phyloP scores from a whole-genome alignment of 345 rosid genomes.

The Microcos paniculata region DNA sequence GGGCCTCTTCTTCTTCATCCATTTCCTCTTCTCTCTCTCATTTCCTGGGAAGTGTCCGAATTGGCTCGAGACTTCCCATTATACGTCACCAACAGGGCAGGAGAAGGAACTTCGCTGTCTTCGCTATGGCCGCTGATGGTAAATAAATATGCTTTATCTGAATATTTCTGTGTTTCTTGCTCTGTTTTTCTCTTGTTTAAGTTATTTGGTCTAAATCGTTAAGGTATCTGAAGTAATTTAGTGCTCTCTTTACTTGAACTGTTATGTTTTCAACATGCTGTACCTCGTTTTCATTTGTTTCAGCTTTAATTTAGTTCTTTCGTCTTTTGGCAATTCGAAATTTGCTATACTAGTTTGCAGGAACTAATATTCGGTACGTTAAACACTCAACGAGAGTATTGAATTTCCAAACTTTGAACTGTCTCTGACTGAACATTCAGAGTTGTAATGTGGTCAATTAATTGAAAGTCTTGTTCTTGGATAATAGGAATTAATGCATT shows the following conservation, averaged over 20 bases:
- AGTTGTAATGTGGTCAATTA: not conserved
- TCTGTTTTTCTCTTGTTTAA: not conserved
- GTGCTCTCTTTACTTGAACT: too few species aligned
- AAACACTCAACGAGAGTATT: not conserved
- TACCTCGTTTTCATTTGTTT: not conserved
- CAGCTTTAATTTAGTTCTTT: not conserved
- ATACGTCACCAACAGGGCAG: constrained; percentile 21
- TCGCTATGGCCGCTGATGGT: constrained; percentile 77
- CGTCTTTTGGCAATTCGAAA: not conserved
- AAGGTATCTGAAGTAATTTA: not conserved
- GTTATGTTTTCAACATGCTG: not conserved
- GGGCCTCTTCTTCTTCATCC: constrained; percentile 44
- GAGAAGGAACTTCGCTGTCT: constrained; percentile 66
- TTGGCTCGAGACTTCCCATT: constrained; percentile 32
- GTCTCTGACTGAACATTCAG: not conserved
- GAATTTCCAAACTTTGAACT: not conserved
- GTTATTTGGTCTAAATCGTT: not conserved
- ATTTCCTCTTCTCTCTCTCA: constrained; percentile 51
- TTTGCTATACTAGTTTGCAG: not conserved
- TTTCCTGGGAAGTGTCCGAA: constrained; percentile 49
- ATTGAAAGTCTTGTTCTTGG: too few species aligned
- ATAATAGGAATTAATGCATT: too few species aligned
- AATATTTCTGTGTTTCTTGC: constrained; percentile 16
- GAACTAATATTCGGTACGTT: not conserved
- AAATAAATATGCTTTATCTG: constrained; percentile 13